These are phyloP conservation scores for Anisogramma anomala DNA, from an alignment of 2,329 filamentous ascomycete genomes.

Conservation along the genomic window DNA sequence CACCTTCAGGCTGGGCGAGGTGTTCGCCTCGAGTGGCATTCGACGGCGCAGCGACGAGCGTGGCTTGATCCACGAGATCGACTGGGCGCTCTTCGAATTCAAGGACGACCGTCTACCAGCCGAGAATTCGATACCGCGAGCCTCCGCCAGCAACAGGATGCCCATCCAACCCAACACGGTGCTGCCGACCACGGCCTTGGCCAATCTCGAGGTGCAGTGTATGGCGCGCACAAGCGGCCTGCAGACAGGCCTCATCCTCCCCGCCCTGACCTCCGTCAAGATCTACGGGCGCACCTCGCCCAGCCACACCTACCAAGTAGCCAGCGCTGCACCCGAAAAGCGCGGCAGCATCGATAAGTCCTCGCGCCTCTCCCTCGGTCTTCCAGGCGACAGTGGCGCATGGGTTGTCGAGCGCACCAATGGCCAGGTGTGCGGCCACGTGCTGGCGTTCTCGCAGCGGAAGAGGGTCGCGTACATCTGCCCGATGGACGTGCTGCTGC, in stretches of 20 bases:
- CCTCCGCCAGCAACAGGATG: constrained; percentile 16
- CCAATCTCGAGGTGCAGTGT: constrained; percentile 72
- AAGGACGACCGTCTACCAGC: constrained; percentile 57
- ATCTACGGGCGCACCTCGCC: constrained; percentile 75
- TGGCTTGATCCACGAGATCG: constrained; percentile 76
- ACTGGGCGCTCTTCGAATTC: constrained; percentile 87
- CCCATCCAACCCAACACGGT: constrained; percentile 45
- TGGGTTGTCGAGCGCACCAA: constrained; percentile 77
- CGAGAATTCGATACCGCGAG: constrained; percentile 54
- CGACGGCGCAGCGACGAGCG: constrained; percentile 59
- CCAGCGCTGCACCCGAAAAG: constrained; percentile 25
- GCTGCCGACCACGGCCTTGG: constrained; percentile 49
- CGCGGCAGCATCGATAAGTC: constrained; percentile 11
- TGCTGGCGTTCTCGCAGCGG: constrained; percentile 74
- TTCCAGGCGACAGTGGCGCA: constrained; percentile 83
- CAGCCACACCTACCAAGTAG: constrained; percentile 56
- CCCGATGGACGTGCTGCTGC: constrained; percentile 82
- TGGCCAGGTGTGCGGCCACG: constrained; percentile 78
- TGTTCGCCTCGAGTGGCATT: constrained; percentile 85
- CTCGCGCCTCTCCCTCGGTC: constrained; percentile 36
- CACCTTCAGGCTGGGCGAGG: constrained; percentile 66
- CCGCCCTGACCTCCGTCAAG: constrained; percentile 71
- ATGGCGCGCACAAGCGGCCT: constrained; percentile 78
- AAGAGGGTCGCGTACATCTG: constrained; percentile 83
- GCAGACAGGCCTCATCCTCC: constrained; percentile 65